Base-by-base conservation (phyloP, 331 rosid species). In the Quercus lobata region DNA sequence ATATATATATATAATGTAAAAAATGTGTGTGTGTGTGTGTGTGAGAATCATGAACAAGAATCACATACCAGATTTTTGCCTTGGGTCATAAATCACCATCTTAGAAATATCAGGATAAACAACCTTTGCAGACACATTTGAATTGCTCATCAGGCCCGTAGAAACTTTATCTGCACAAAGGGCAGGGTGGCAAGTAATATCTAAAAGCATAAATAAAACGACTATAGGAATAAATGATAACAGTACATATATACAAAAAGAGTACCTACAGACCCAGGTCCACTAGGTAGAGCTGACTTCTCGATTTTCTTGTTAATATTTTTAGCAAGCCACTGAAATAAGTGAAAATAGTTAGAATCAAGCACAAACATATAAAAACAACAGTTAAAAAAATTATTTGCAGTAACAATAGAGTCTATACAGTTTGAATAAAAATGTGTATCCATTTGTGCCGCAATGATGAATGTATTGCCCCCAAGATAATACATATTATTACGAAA, bases 41-140 rank as follows among this genome's bases (percentile, higher is more conserved):
- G n/a, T 24, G 1, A 6, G 54, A 57, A 66, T 68, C 72, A 34
- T 12, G 53, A 56, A 71, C 77, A 77, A 14, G 46, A 62, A 22
- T 18, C 60, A 19, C 82, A 18, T 88, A 90, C 98, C 93, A 22
- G 91, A 90, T 78, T 84, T 93, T 71, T 90, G 92, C 83, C 90
- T 89, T 27, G 99, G 97, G 84, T 95, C 97, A 84, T 91, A 94
- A 66, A 92, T 57, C 76, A 81, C 81, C 98, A 92, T 92, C 89
- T 88, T 92, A 69, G 96, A 88, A 84, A 92, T 88, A 82, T 95
- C 96, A 16, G 98, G 97, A 85, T 85, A 85, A 68, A 91, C 89
- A 69, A 92, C 84, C 76, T 90, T 93, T 6, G 91, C 1, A 53
- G 97, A 83, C 44, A 21, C 61, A 73, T 82, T 74, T 71, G 92